Evolutionary conservation across 2,329 filamentous ascomycete species (phyloP).

Genomic region (Biscogniauxia mediterranea): DNA sequence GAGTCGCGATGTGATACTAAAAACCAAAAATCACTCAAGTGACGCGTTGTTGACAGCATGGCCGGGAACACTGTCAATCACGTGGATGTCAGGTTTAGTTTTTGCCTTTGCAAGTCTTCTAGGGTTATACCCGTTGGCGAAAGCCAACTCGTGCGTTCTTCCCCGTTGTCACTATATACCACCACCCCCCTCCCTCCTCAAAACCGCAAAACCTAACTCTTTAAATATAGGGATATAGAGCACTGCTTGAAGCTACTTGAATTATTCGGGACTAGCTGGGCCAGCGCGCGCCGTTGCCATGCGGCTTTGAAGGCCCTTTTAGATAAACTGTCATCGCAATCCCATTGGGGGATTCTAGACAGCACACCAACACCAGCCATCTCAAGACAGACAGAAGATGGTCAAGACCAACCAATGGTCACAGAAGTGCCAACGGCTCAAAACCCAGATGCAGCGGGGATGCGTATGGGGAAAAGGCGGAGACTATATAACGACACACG

Average conservation of each 20-base stretch:
- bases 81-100: slow-evolving; percentile 11
- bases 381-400: background rate
- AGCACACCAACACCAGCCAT: background rate
- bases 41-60: slow-evolving; percentile 4
- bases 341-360: background rate
- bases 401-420: background rate
- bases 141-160: slow-evolving; percentile 4
- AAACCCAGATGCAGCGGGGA: background rate
- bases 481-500: background rate
- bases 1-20: slow-evolving; percentile 3
- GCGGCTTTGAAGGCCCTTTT: slow-evolving; percentile 4
- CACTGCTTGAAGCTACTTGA: slow-evolving; percentile 5
- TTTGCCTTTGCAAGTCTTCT: slow-evolving; percentile 9
- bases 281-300: slow-evolving; percentile 6
- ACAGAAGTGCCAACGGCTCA: background rate
- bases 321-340: background rate
- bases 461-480: background rate
- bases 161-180: background rate
- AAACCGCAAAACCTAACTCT: background rate
- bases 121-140: slow-evolving; percentile 6
- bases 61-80: slow-evolving; percentile 7
- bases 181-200: background rate
- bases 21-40: background rate
- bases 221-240: background rate
- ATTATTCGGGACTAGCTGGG: slow-evolving; percentile 6